Evolutionary conservation across 1,139 yeast genomes (phyloP).

Genomic region (Wickerhamomyces sp.): DNA sequence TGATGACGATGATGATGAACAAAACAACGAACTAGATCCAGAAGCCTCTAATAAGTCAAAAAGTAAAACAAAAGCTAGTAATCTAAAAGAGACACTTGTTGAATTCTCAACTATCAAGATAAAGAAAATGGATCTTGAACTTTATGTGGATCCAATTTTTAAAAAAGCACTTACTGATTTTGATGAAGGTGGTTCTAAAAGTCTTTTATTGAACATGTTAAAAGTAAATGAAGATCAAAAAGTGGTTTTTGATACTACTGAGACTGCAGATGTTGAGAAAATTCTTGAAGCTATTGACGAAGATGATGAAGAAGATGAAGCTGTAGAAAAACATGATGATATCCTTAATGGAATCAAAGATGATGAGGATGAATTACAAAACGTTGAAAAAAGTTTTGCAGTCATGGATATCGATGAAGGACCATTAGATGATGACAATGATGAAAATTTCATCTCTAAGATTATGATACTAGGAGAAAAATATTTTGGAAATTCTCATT

Average conservation of each 20-base stretch:
- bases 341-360: neutral
- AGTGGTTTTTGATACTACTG: constrained; percentile 36
- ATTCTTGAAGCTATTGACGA: constrained; percentile 16
- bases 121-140: constrained; percentile 71
- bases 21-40: constrained; percentile 31
- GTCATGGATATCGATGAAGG: constrained; percentile 30
- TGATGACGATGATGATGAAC: constrained; percentile 32
- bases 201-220: constrained; percentile 70
- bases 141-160: constrained; percentile 82
- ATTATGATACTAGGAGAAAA: constrained; percentile 4
- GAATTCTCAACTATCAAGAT: constrained; percentile 60
- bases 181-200: constrained; percentile 94
- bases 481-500: constrained; percentile 3
- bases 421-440: constrained; percentile 14
- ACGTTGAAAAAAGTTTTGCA: constrained; percentile 19
- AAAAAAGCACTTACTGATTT: constrained; percentile 87
- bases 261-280: constrained; percentile 17
- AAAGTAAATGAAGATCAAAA: constrained; percentile 28
- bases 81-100: constrained; percentile 41
- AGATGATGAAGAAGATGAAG: constrained; percentile 12
- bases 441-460: neutral
- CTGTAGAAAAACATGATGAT: constrained; percentile 1
- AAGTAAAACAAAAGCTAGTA: constrained; percentile 37
- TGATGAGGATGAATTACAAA: constrained; percentile 11
- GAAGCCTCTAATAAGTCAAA: constrained; percentile 26